phyloP scores from a whole-genome alignment of 345 rosid genomes.

The Populus nigra region DNA sequence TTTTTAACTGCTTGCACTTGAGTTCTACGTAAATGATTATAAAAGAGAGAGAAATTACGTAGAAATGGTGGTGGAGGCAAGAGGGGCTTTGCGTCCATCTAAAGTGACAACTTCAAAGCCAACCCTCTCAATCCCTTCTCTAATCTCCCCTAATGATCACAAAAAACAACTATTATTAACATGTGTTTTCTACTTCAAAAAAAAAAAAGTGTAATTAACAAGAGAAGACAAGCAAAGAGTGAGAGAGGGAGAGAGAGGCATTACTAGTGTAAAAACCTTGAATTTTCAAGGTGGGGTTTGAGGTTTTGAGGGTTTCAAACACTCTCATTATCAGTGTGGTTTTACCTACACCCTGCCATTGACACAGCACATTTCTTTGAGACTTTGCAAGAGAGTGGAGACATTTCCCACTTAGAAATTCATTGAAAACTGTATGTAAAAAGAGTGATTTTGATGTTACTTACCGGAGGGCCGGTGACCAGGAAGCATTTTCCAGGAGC shows the following conservation, averaged over 20 bases:
- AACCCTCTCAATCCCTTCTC: conserved; percentile 53
- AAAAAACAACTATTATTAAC: not conserved
- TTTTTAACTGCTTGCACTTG: no score
- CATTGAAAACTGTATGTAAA: not conserved
- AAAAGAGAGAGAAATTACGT: conserved; percentile 24
- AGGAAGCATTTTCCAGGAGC: conserved; percentile 17
- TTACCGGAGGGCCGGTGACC: conserved; percentile 21
- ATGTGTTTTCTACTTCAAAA: not conserved
- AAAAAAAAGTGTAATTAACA: no score
- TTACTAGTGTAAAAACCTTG: conserved; percentile 67
- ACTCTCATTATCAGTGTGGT: conserved; percentile 61
- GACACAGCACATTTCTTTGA: no score
- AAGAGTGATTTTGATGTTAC: not conserved
- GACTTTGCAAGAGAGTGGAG: not conserved
- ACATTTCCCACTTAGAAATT: not conserved
- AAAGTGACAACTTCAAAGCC: conserved; percentile 62
- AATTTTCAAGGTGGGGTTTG: conserved; percentile 49
- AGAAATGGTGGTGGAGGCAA: conserved; percentile 50
- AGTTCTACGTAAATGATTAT: no score
- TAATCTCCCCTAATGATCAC: conserved; percentile 41
- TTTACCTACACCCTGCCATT: conserved; percentile 67
- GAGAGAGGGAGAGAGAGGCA: not conserved
- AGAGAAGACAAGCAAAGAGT: not conserved
- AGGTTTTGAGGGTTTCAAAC: conserved; percentile 45
- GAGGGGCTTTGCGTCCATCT: conserved; percentile 56